Percentiles rank a stretch among this genome's conserved stretches.
These are phyloP conservation scores for Aspergillaceae sp. DNA, from an alignment of 2,329 filamentous ascomycete genomes.

Conservation along the genomic window DNA sequence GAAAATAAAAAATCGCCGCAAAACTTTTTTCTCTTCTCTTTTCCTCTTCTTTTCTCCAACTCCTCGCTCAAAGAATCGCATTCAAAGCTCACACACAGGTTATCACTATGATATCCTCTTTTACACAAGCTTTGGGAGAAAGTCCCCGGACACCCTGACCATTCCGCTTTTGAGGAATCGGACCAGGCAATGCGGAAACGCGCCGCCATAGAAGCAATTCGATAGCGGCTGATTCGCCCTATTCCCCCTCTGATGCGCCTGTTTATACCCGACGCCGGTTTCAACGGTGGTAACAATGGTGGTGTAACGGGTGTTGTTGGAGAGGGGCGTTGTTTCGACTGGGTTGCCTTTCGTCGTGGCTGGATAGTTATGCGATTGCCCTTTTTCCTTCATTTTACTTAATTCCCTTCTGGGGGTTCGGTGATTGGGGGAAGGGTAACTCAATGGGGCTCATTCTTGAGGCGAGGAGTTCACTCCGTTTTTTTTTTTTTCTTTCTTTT, in stretches of 20 bases:
- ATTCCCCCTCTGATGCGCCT: constrained; percentile 28
- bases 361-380: constrained; percentile 98
- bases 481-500: constrained; percentile 33
- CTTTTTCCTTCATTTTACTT: constrained; percentile 21
- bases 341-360: constrained; percentile 78
- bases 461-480: constrained; percentile 65
- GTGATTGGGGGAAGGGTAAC: constrained; percentile 56
- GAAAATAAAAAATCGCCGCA: constrained; percentile 5
- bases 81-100: constrained; percentile 96
- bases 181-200: constrained; percentile 75
- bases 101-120: constrained; percentile 22
- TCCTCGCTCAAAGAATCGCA: constrained; percentile 99
- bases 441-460: constrained; percentile 99
- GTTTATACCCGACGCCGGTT: constrained; percentile 45
- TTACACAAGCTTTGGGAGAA: constrained; percentile 87
- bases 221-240: constrained; percentile 69
- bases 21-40: constrained; percentile 24
- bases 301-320: constrained; percentile 23
- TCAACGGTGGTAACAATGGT: constrained; percentile 29
- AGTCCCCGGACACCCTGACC: constrained; percentile 91
- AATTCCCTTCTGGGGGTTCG: too few species aligned
- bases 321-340: constrained; percentile 32
- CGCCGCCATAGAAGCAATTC: constrained; percentile 98
- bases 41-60: constrained; percentile 47
- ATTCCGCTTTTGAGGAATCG: constrained; percentile 11